A percentile compares a stretch with the other conserved stretches of the same genome.
Evolutionary conservation across 495 filamentous ascomycete genomes (phyloP).

Genomic region (Penicillium parvum): DNA sequence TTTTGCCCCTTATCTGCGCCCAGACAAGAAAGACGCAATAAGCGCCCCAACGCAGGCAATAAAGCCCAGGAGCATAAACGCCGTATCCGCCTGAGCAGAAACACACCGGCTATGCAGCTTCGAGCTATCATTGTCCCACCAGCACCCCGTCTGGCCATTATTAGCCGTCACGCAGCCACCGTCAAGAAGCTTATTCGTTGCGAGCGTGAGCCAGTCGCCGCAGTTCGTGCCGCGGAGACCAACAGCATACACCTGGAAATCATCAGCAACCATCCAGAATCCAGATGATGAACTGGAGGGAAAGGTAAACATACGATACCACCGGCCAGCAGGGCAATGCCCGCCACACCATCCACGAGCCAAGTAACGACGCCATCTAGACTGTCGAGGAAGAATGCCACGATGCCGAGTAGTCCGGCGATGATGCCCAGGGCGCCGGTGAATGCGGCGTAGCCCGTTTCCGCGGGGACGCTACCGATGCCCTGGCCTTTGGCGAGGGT

Average conservation of each 20-base stretch:
- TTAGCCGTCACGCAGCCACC: conserved; percentile 10
- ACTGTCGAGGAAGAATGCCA: conserved; percentile 32
- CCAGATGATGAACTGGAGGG: neutral
- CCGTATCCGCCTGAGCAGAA: conserved; percentile 22
- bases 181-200: conserved; percentile 8
- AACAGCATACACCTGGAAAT: conserved; percentile 42
- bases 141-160: neutral
- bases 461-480: conserved; percentile 28
- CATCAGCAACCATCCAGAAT: neutral
- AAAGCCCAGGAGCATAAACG: conserved; percentile 29
- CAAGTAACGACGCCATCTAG: conserved; percentile 36
- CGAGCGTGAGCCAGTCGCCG: neutral
- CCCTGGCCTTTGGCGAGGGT: conserved; percentile 41
- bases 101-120: conserved; percentile 22
- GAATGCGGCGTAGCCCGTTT: conserved; percentile 43
- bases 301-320: conserved; percentile 46
- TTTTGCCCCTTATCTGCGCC: neutral
- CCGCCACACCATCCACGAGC: conserved; percentile 39
- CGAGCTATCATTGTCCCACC: conserved; percentile 14
- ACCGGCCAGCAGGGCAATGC: conserved; percentile 45
- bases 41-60: conserved; percentile 16
- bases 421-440: conserved; percentile 47
- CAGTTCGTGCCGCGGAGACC: conserved; percentile 25
- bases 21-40: conserved; percentile 5
- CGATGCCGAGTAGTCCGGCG: conserved; percentile 34